phyloP scores from a whole-genome alignment of 148 eudicot species.

The Nyssa sinensis region DNA sequence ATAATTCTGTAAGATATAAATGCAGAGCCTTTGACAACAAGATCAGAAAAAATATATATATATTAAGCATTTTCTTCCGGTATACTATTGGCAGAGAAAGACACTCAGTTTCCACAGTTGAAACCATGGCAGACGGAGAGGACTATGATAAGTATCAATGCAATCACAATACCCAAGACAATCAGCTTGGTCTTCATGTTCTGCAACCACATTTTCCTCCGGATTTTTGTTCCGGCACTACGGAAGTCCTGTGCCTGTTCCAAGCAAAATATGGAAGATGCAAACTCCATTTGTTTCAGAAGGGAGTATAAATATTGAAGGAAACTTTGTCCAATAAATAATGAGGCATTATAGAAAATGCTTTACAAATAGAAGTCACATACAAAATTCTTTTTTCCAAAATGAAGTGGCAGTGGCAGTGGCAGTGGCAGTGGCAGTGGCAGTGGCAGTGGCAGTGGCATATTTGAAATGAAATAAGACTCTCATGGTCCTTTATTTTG shows the following conservation, averaged over 20 bases:
- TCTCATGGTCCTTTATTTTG: too few species aligned
- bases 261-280: not conserved
- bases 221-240: not conserved
- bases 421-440: too few species aligned
- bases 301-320: not conserved
- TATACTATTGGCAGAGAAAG: not conserved
- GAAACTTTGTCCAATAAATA: not conserved
- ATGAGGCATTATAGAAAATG: not conserved
- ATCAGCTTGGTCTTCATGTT: conserved; percentile 1
- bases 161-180: not conserved
- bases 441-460: too few species aligned
- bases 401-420: too few species aligned
- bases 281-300: not conserved
- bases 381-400: too few species aligned
- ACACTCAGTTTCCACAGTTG: not conserved
- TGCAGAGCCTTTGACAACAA: not conserved
- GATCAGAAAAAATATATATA: not conserved
- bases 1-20: not conserved
- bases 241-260: not conserved
- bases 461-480: too few species aligned
- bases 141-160: not conserved
- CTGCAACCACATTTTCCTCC: not conserved
- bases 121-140: not conserved
- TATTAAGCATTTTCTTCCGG: not conserved
- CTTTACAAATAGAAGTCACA: not conserved